phyloP scores from a whole-genome alignment of 2,329 filamentous ascomycete species.

The Sarocladiaceae sp. region DNA sequence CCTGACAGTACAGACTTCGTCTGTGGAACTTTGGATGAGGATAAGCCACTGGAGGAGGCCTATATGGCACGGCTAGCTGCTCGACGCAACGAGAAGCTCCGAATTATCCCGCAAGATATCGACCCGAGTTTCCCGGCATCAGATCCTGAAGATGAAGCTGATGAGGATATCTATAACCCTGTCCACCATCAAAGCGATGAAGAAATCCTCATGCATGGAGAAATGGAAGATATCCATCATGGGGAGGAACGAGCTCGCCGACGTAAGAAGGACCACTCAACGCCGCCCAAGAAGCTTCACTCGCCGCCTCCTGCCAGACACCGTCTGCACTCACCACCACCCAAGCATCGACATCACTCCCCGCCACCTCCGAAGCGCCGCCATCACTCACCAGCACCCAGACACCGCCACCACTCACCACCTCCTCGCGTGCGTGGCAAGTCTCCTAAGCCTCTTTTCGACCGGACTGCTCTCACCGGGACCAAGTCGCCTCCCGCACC shows the following conservation, averaged over 20 bases:
- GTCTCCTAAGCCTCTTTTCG: conserved; percentile 53
- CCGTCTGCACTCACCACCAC: conserved; percentile 24
- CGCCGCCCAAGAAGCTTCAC: conserved; percentile 39
- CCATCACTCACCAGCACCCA: conserved; percentile 18
- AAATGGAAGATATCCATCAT: conserved; percentile 62
- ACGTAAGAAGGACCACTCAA: conserved; percentile 45
- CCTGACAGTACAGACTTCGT: conserved; percentile 98
- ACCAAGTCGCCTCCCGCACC: conserved; percentile 65
- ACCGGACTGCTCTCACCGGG: conserved; percentile 65
- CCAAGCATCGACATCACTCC: conserved; percentile 24
- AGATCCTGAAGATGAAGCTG: conserved; percentile 82
- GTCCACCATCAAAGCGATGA: conserved; percentile 62
- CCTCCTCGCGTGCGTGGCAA: conserved; percentile 44
- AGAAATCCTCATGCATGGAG: conserved; percentile 65
- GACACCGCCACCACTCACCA: conserved; percentile 23
- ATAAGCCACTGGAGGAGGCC: conserved; percentile 87
- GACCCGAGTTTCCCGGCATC: conserved; percentile 96
- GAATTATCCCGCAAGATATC: conserved; percentile 87
- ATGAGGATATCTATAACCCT: conserved; percentile 60
- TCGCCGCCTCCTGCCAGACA: conserved; percentile 38
- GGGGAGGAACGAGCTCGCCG: conserved; percentile 48
- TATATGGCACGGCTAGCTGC: conserved; percentile 83
- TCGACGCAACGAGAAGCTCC: conserved; percentile 75
- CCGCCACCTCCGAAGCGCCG: conserved; percentile 31
- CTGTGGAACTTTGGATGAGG: conserved; percentile 96